Evolutionary conservation across 2,329 filamentous ascomycete species (phyloP), one percentile per base, ranked within the genome.

Genomic region (Gaeumannomyces tritici): DNA sequence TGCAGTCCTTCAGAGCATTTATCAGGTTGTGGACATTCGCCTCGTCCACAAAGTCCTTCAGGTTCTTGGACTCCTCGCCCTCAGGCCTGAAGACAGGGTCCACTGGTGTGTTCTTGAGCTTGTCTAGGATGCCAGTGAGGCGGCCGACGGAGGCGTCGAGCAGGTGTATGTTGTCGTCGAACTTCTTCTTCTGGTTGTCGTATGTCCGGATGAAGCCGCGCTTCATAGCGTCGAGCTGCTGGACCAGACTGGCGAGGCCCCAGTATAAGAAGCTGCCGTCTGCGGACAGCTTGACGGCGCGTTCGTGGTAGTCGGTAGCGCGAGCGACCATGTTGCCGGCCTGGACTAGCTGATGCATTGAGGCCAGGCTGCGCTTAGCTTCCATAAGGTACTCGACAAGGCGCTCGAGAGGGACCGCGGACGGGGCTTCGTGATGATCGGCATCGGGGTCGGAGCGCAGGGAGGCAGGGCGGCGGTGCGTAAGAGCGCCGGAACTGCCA

Each of bases 361-460:
- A 91, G 21, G 89, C 90, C 5, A 98, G 83, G 1, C 93, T 93
- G 57, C 91, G 86, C 73, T 97, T 97, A 11, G 93, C 90, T 33
- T 89, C 88, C 55, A 97, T 85, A 47, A 97, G 88, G 75, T 96
- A 87, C 61, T 86, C 84, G 62, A 97, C 90, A 56, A 98, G 85
- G 28, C 85, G 86, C 68, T 96, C 91, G 70, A 96, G 83, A 28
- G 82, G 74, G 5, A 80, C 73, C 3, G 21, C 21, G 31, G 74
- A 68, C 5, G 51, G 54, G 33, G 54, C 42, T 55, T 70, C 69
- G 56, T 74, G 73, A 35, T 77, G 76, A 33, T 74, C 70, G 59
- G 73, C 73, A 60, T 74, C 70, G 63, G 68, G 69, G 55, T 63
- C 58, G 59, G 63, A 63, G 26, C 60, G 54, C 55, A 47, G 42